Base-by-base conservation (phyloP, 169 alveolate genomes). In the Plasmodium inui region DNA sequence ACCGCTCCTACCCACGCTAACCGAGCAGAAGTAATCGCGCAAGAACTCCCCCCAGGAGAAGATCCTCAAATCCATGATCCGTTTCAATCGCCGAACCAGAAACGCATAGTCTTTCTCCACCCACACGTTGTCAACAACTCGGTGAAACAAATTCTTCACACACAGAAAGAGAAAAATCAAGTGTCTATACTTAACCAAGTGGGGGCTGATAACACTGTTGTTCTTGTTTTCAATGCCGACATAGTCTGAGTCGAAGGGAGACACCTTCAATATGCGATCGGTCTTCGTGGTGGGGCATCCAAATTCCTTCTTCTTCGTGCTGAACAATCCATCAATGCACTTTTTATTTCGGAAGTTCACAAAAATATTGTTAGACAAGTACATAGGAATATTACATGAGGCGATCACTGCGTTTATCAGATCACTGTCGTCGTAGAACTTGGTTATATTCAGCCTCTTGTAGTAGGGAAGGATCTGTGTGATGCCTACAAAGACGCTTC, bases 261-360 rank as follows among this genome's bases (percentile, higher is more conserved):
- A 78, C 0, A 95, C 88, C 19, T 92, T 92, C 12, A 96, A 83
- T 0, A 93, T 92, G 8, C 97, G 89, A 0, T 57, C 86, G 0
- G 97, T 92, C 41, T 84, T 86, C 10, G 97, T 96, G 67, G 32
- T 92, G 6, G 82, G 95, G 79, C 96, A 94, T 1, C 95, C 95
- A 71, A 92, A 91, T 37, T 88, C 86, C n/a, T 78, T 57, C 73
- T 44, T 83, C 14, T 55, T 76, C 14, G 93, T 76, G 22, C 96
- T 92, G 55, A 96, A 94, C 41, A 91, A 93, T 5, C 97, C 97
- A 93, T 96, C 97, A 46, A 93, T 92, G 73, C 96, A 92, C 74
- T 76, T 85, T 85, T 95, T 82, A 67, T 95, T 95, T 34, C 96
- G 70, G 93, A 93, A 96, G 34, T 83, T 81, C 39, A 93, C 96